Base-by-base conservation (phyloP, 345 rosid genomes). In the Camelina neglecta region DNA sequence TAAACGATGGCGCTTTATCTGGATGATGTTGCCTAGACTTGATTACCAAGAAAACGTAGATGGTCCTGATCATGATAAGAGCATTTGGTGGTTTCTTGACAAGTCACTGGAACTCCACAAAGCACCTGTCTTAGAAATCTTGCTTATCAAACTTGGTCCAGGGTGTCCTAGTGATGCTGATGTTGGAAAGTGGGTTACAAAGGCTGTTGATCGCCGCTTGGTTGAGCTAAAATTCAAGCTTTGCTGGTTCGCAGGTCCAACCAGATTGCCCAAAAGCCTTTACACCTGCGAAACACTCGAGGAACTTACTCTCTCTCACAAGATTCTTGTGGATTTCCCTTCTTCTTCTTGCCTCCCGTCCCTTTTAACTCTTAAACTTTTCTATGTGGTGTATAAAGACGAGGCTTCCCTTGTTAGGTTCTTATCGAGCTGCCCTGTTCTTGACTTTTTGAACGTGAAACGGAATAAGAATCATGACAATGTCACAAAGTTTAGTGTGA, bases 381-480 rank as follows among this genome's bases (percentile, higher is more conserved):
- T 0, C 38, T 35, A 1, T 72, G 68, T 60, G 41, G 60, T 60
- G 16, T 60, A 72, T 60, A 61, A 72, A 72, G 51, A 72, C 60
- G 75, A 72, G 12, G 68, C 6, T 61, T 72, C 75, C 50, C 75
- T 50, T 0, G 29, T 2, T 50, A 26, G 42, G 1, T 18, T 72
- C 6, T 61, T 72, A 61, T 72, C 68, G 0, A 61, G 51, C 53
- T 72, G 75, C 29, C 75, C 75, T 2, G 13, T 72, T 72, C 68
- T 72, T 11, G 2, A 38, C 2, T 0, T 3, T 1, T 26, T 72
- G 60, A 0, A 0, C 0, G 68, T 72, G 51, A 5, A 1, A 16
- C 68, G 75, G 3, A 39, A 50, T 0, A 50, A 60, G 13, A 7
- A 61, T 61, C 8, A 47, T n/a, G 75, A 72, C 60, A 72, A 72